Conservation (phyloP, 1,139 yeast species). For the Debaryomycetaceae sp. region DNA sequence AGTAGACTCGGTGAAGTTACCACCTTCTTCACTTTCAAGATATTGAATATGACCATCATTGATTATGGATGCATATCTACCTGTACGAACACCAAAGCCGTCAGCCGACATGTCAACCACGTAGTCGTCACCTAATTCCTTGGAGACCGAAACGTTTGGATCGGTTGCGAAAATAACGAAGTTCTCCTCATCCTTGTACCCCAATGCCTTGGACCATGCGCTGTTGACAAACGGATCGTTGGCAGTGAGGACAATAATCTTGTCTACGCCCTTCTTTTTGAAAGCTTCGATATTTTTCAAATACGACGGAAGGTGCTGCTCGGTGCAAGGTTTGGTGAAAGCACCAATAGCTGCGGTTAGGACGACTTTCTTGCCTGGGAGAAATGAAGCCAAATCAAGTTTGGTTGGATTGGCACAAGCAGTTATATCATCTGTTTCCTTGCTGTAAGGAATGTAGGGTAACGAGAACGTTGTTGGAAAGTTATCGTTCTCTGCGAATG, state of each 20-base stretch:
- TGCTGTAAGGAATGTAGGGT: slow-evolving; percentile 54
- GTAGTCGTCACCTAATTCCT: slow-evolving; percentile 56
- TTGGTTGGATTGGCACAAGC: slow-evolving; percentile 55
- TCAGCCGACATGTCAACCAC: slow-evolving; percentile 45
- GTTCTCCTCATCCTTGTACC: slow-evolving; percentile 44
- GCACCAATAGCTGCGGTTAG: slow-evolving; percentile 89
- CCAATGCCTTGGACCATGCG: slow-evolving; percentile 80
- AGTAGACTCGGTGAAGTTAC: slow-evolving; percentile 56
- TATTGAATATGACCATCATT: slow-evolving; percentile 60
- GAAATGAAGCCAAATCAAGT: slow-evolving; percentile 47
- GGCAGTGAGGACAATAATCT: slow-evolving; percentile 67
- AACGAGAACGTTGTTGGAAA: slow-evolving; percentile 55
- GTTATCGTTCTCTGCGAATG: slow-evolving; percentile 10
- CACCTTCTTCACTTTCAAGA: slow-evolving; percentile 60
- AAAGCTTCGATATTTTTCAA: slow-evolving; percentile 50
- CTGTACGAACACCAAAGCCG: slow-evolving; percentile 66
- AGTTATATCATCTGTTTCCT: slow-evolving; percentile 38
- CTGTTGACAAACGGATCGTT: slow-evolving; percentile 79
- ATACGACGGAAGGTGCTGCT: slow-evolving; percentile 76
- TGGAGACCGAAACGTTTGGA: slow-evolving; percentile 60
- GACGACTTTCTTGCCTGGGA: slow-evolving; percentile 54
- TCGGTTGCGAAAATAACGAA: slow-evolving; percentile 69
- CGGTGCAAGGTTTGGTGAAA: slow-evolving; percentile 87
- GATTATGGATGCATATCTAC: slow-evolving; percentile 69
- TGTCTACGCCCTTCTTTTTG: slow-evolving; percentile 67